Evolutionary conservation across 2,329 filamentous ascomycete genomes (phyloP).

Genomic region (Cercospora nicotianae): DNA sequence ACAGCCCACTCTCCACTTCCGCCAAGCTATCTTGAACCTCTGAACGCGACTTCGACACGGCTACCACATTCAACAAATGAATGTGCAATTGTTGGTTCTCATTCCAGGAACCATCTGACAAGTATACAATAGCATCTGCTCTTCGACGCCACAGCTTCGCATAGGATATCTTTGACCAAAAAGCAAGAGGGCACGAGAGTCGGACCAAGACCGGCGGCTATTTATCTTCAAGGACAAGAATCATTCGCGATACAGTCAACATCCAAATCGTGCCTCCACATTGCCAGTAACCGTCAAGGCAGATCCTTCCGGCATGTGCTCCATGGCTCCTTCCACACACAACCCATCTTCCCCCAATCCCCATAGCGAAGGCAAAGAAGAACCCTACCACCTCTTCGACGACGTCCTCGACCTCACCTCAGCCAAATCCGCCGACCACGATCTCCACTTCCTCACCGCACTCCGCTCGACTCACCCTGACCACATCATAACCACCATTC

Average conservation of each 20-base stretch:
- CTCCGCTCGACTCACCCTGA: slow-evolving; percentile 42
- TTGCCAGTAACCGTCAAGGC: neutral
- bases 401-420: slow-evolving; percentile 40
- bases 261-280: neutral
- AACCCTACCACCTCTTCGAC: slow-evolving; percentile 38
- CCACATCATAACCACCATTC: slow-evolving; percentile 43
- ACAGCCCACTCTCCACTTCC: neutral
- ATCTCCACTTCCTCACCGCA: slow-evolving; percentile 42
- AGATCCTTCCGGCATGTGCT: neutral
- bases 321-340: neutral
- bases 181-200: neutral
- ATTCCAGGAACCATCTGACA: neutral
- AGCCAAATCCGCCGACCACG: slow-evolving; percentile 42
- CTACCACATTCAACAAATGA: neutral
- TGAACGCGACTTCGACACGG: neutral
- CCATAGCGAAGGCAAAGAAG: neutral
- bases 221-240: neutral
- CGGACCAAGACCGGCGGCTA: neutral
- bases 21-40: slow-evolving; percentile 1
- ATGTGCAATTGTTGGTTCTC: neutral
- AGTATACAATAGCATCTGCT: neutral
- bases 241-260: neutral
- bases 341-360: neutral
- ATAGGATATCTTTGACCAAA: neutral
- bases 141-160: neutral